These are phyloP conservation scores for Xylaria multiplex DNA, from an alignment of 2,329 filamentous ascomycete species.

Conservation along the genomic window DNA sequence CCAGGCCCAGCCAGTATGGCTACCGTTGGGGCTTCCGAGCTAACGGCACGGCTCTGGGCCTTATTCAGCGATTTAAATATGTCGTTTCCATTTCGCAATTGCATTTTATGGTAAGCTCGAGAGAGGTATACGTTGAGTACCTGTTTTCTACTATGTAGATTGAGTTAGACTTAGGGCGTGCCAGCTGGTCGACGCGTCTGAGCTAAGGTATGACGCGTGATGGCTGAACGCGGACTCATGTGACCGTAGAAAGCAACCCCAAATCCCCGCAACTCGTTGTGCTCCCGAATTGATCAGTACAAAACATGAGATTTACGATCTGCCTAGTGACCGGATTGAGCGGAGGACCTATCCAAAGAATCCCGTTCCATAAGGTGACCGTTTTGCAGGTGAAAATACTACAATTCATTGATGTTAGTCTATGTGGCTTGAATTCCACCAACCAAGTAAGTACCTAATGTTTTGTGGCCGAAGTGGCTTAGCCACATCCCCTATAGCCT, in stretches of 20 bases:
- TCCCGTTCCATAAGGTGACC: not conserved
- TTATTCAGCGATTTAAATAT: constrained; percentile 63
- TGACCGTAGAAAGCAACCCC: constrained; percentile 21
- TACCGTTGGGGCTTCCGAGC: constrained; percentile 63
- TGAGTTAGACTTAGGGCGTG: not conserved
- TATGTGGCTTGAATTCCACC: constrained; percentile 3
- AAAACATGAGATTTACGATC: not conserved
- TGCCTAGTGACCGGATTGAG: not conserved
- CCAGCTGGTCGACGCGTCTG: constrained; percentile 31
- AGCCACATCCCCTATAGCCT: not conserved
- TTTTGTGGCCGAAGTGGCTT: constrained; percentile 26
- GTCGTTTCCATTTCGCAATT: constrained; percentile 35
- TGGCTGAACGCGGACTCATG: constrained; percentile 34
- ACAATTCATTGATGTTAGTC: constrained; percentile 7
- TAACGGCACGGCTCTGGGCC: constrained; percentile 66
- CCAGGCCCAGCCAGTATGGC: constrained; percentile 75
- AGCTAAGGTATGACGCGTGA: constrained; percentile 26
- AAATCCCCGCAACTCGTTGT: not conserved
- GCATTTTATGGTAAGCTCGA: constrained; percentile 37
- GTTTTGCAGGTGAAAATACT: not conserved
- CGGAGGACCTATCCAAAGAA: not conserved
- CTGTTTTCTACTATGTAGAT: constrained; percentile 1
- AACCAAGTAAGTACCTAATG: not conserved
- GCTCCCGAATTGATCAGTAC: not conserved
- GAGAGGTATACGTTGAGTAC: constrained; percentile 8